Percentiles rank a stretch among this genome's conserved stretches.
These are phyloP conservation scores for Plasmodium knowlesi DNA, from an alignment of 169 alveolate species.

Conservation along the genomic window DNA sequence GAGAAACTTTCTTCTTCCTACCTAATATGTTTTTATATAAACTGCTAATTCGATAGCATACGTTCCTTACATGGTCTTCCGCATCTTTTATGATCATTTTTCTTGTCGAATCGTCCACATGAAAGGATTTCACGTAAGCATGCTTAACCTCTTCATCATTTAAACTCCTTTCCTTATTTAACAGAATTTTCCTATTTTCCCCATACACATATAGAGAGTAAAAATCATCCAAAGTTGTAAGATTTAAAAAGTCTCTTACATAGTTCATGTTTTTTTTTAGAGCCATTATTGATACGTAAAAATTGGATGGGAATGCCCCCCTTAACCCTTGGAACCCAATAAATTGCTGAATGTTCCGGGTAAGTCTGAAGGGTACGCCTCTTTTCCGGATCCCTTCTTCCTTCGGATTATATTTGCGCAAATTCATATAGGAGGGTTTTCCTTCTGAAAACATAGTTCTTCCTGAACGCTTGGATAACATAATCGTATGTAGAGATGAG, in stretches of 20 bases:
- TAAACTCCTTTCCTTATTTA: not conserved
- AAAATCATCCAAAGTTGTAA: slow-evolving; percentile 54
- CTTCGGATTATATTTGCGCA: not conserved
- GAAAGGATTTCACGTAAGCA: slow-evolving; percentile 15
- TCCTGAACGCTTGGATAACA: slow-evolving; percentile 54
- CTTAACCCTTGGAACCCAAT: slow-evolving; percentile 63
- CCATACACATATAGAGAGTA: slow-evolving; percentile 15
- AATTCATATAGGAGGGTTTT: slow-evolving; percentile 33
- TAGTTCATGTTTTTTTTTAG: slow-evolving; percentile 18
- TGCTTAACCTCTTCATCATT: slow-evolving; percentile 7
- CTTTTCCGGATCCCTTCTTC: not conserved
- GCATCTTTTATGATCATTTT: slow-evolving; percentile 34
- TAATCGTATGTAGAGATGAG: slow-evolving; percentile 31
- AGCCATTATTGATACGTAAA: slow-evolving; percentile 69
- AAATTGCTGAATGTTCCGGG: slow-evolving; percentile 55
- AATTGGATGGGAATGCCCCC: slow-evolving; percentile 52
- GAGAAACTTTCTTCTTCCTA: not conserved
- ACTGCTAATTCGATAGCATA: slow-evolving; percentile 26
- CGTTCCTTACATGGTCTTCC: slow-evolving; percentile 45
- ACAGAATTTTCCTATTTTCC: slow-evolving; percentile 8
- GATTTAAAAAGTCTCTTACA: slow-evolving; percentile 35
- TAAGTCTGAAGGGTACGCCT: slow-evolving; percentile 54
- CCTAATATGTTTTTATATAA: slow-evolving; percentile 65
- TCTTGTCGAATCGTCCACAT: slow-evolving; percentile 16
- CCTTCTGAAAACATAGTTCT: slow-evolving; percentile 42